A percentile compares a stretch with the other conserved stretches of the same genome.
Evolutionary conservation across 2,329 filamentous ascomycete species (phyloP).

Genomic region (Xylaria sp.): DNA sequence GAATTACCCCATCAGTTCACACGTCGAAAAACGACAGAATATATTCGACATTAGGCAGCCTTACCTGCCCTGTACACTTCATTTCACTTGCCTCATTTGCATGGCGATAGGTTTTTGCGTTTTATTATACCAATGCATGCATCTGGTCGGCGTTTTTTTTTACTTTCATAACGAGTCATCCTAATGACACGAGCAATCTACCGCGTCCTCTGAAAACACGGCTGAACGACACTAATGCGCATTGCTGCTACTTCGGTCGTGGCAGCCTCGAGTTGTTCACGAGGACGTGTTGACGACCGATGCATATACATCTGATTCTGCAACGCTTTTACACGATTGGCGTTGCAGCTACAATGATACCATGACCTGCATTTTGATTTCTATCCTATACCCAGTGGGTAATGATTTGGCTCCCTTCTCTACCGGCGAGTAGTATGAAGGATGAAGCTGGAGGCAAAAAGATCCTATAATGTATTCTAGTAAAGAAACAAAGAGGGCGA

Average conservation of each 20-base stretch:
- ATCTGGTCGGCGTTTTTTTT: slow-evolving; percentile 50
- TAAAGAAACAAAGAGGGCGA: slow-evolving; percentile 47
- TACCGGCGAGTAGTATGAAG: slow-evolving; percentile 38
- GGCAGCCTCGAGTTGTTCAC: slow-evolving; percentile 33
- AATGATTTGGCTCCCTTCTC: slow-evolving; percentile 42
- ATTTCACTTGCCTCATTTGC: slow-evolving; percentile 45
- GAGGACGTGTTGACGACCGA: slow-evolving; percentile 29
- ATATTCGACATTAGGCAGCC: slow-evolving; percentile 38
- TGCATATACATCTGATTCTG: slow-evolving; percentile 40
- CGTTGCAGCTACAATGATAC: slow-evolving; percentile 51
- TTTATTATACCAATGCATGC: slow-evolving; percentile 50
- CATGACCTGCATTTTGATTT: slow-evolving; percentile 49
- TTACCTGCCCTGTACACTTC: slow-evolving; percentile 47
- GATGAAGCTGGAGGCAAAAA: slow-evolving; percentile 27
- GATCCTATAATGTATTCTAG: slow-evolving; percentile 45
- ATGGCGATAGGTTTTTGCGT: slow-evolving; percentile 49
- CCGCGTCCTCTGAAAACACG: slow-evolving; percentile 33
- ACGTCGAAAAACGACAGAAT: slow-evolving; percentile 17
- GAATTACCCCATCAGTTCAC: slow-evolving; percentile 44
- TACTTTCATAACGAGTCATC: slow-evolving; percentile 46
- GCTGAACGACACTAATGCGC: slow-evolving; percentile 25
- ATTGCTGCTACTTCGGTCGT: slow-evolving; percentile 34
- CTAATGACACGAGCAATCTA: slow-evolving; percentile 43
- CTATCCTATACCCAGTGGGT: slow-evolving; percentile 38
- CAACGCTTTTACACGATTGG: slow-evolving; percentile 45